A percentile compares a stretch with the other conserved stretches of the same genome.
These are phyloP conservation scores for Candida stauntonica DNA, from an alignment of 805 yeast genomes.

Conservation along the genomic window DNA sequence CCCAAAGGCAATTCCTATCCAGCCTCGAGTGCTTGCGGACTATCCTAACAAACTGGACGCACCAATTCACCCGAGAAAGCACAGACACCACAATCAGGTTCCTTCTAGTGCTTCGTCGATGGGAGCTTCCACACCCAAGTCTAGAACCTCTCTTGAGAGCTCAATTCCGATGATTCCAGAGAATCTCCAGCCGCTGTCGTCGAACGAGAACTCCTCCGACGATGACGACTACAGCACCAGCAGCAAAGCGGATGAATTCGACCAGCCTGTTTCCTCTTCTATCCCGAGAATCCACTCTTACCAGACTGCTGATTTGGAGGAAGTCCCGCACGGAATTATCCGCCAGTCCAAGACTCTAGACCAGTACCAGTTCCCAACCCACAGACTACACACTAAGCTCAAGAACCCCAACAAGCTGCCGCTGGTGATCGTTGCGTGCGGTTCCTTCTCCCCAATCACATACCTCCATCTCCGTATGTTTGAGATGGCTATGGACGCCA, in stretches of 20 bases:
- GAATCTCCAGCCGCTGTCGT: slow-evolving; percentile 53
- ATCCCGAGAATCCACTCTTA: slow-evolving; percentile 33
- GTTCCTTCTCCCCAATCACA: slow-evolving; percentile 94
- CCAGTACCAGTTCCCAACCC: slow-evolving; percentile 80
- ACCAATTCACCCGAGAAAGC: slow-evolving; percentile 49
- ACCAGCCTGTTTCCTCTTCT: slow-evolving; percentile 19
- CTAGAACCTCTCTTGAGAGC: slow-evolving; percentile 17
- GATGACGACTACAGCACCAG: slow-evolving; percentile 24
- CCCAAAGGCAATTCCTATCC: slow-evolving; percentile 73
- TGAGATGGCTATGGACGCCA: slow-evolving; percentile 96
- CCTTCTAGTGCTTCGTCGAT: background rate
- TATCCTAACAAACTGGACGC: slow-evolving; percentile 67
- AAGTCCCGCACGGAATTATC: slow-evolving; percentile 90
- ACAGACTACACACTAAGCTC: slow-evolving; percentile 68
- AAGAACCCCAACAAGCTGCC: slow-evolving; percentile 79
- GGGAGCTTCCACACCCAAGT: slow-evolving; percentile 13
- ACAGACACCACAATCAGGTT: slow-evolving; percentile 24
- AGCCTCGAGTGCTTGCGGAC: slow-evolving; percentile 75
- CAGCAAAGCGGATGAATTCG: slow-evolving; percentile 13
- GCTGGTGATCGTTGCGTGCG: slow-evolving; percentile 93
- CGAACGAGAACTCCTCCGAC: slow-evolving; percentile 35
- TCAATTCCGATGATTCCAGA: slow-evolving; percentile 53
- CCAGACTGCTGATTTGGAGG: slow-evolving; percentile 92
- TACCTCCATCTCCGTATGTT: slow-evolving; percentile 95
- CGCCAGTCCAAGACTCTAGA: slow-evolving; percentile 75